Percentiles rank a stretch among this genome's conserved stretches.
phyloP scores from a whole-genome alignment of 78 protist genomes.

The Diacronema lutheri region DNA sequence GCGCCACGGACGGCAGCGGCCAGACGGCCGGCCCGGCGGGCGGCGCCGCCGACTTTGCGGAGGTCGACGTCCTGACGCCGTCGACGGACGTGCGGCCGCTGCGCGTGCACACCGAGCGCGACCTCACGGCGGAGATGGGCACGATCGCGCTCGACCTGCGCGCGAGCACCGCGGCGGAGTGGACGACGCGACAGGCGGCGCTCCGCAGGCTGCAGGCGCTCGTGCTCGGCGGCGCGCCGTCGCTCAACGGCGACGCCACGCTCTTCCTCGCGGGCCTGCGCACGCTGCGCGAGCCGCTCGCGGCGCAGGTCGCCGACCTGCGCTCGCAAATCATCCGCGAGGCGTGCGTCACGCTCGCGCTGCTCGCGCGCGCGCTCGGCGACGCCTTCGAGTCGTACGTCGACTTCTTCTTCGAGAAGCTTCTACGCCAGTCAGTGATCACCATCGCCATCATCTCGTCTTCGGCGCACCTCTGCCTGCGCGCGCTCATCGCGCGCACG shows the following conservation, averaged over 20 bases:
- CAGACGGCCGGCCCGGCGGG: too few relatives aligned
- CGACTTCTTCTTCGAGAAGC: not conserved
- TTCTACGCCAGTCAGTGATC: not conserved
- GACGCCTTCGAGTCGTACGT: not conserved
- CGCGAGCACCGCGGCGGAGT: not conserved
- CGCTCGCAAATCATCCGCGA: not conserved
- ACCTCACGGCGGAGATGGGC: not conserved
- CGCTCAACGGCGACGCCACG: not conserved
- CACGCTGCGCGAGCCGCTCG: not conserved
- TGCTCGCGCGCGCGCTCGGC: not conserved
- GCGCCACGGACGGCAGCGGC: too few relatives aligned
- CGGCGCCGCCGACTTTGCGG: too few relatives aligned
- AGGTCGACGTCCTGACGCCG: not conserved
- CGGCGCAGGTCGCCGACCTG: not conserved
- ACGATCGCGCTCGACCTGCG: not conserved
- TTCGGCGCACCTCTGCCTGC: not conserved
- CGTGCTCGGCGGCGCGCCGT: not conserved
- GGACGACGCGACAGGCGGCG: not conserved
- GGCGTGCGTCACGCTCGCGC: not conserved
- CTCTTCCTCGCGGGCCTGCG: not conserved
- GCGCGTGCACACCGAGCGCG: constrained; percentile 3
- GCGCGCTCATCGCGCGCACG: not conserved
- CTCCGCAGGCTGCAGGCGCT: not conserved
- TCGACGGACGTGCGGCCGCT: not conserved
- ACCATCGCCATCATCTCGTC: not conserved